These are phyloP conservation scores for Pleurotus sapidus DNA, from an alignment of 768 basidiomycete genomes.

Conservation along the genomic window DNA sequence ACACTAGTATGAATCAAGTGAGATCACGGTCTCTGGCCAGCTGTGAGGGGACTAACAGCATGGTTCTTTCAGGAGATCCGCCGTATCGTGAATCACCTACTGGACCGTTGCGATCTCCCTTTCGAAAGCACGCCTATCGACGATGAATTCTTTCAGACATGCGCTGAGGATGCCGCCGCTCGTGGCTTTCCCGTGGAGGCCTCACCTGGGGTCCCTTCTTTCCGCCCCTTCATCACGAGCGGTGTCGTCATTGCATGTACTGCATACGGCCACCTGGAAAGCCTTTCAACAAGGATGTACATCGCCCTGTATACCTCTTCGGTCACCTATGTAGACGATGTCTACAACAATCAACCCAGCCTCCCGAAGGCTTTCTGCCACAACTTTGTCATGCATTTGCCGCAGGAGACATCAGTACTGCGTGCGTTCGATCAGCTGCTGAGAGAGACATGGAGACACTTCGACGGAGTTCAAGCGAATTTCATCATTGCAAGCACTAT, in stretches of 20 bases:
- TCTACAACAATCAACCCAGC: background rate
- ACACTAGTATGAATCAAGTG: no score
- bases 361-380: background rate
- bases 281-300: background rate
- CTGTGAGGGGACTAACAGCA: no score
- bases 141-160: background rate
- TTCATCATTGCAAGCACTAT: conserved; percentile 2
- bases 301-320: background rate
- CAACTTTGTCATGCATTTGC: background rate
- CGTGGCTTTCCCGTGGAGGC: conserved; percentile 1
- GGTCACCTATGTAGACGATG: background rate
- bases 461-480: background rate
- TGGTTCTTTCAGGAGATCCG: conserved; percentile 7
- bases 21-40: no score
- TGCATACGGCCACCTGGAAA: background rate
- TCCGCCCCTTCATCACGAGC: background rate
- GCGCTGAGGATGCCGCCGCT: background rate
- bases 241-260: background rate
- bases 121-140: background rate
- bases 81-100: background rate
- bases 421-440: background rate
- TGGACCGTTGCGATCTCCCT: background rate
- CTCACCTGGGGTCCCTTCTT: background rate
- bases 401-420: conserved; percentile 1
- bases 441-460: background rate